phyloP scores from a whole-genome alignment of 2,329 filamentous ascomycete species.

The Alternaria rosae region DNA sequence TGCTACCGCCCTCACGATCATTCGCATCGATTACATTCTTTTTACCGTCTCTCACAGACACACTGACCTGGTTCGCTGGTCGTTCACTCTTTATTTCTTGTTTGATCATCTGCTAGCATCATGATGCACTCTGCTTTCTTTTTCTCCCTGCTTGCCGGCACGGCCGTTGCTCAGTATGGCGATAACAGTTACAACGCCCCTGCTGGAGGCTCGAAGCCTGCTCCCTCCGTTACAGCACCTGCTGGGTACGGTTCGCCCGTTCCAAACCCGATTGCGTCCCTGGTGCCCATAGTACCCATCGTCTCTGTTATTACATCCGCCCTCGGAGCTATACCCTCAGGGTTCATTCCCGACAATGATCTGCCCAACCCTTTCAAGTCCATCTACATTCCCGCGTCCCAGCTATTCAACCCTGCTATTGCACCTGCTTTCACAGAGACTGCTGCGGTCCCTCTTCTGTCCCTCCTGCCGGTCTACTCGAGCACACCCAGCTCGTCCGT shows the following conservation, averaged over 20 bases:
- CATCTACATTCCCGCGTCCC: slow-evolving; percentile 18
- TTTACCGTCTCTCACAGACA: slow-evolving; percentile 32
- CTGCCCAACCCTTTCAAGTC: slow-evolving; percentile 24
- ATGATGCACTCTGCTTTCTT: slow-evolving; percentile 43
- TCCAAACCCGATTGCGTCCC: neutral
- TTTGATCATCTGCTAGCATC: slow-evolving; percentile 28
- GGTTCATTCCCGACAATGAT: slow-evolving; percentile 16
- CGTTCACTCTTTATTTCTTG: slow-evolving; percentile 41
- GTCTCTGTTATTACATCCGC: slow-evolving; percentile 20
- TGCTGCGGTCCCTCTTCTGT: neutral
- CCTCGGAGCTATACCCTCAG: slow-evolving; percentile 2
- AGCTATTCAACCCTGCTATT: slow-evolving; percentile 22
- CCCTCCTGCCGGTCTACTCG: slow-evolving; percentile 22
- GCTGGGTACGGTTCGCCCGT: neutral
- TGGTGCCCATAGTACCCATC: slow-evolving; percentile 15
- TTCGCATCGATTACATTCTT: slow-evolving; percentile 26
- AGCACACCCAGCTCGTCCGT: slow-evolving; percentile 20
- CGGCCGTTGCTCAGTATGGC: slow-evolving; percentile 47
- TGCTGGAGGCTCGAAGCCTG: slow-evolving; percentile 54
- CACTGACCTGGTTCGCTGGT: slow-evolving; percentile 38
- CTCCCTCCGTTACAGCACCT: slow-evolving; percentile 50
- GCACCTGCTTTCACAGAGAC: slow-evolving; percentile 30
- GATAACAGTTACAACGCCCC: slow-evolving; percentile 54
- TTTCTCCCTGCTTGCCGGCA: slow-evolving; percentile 45
- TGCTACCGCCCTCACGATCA: slow-evolving; percentile 31